Percentiles rank a stretch among this genome's conserved stretches.
Conservation (phyloP, 805 yeast genomes). For the Monosporozyma aerobia region DNA sequence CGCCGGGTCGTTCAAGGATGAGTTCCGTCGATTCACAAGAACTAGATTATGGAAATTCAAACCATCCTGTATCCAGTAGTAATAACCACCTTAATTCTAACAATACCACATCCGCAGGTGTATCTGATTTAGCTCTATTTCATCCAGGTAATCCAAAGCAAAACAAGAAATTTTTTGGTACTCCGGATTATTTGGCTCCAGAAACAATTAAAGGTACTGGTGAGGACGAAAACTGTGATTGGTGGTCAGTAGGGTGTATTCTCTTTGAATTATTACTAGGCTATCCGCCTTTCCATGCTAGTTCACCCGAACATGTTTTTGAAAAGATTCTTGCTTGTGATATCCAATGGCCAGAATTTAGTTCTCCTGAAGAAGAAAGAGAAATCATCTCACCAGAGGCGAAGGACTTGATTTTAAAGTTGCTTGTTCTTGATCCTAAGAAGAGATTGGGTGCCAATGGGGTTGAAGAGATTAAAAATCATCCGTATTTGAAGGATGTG, state of each 20-base stretch:
- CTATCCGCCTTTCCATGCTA: slow-evolving; percentile 88
- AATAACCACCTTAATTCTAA: neutral
- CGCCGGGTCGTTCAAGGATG: slow-evolving; percentile 2
- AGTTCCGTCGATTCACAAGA: neutral
- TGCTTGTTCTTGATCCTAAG: slow-evolving; percentile 56
- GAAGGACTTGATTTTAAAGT: slow-evolving; percentile 55
- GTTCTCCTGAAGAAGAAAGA: slow-evolving; percentile 42
- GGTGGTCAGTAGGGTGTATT: slow-evolving; percentile 99
- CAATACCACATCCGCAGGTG: neutral
- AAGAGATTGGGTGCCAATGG: slow-evolving; percentile 72
- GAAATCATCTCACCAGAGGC: slow-evolving; percentile 56
- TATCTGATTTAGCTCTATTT: slow-evolving; percentile 50
- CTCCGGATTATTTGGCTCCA: slow-evolving; percentile 96
- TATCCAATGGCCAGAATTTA: slow-evolving; percentile 76
- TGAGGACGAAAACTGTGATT: slow-evolving; percentile 57
- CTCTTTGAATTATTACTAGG: slow-evolving; percentile 88
- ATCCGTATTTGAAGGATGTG: slow-evolving; percentile 64
- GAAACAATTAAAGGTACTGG: slow-evolving; percentile 82
- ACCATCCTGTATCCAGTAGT: neutral
- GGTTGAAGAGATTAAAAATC: slow-evolving; percentile 66
- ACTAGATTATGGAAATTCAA: neutral
- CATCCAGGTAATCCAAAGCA: slow-evolving; percentile 56
- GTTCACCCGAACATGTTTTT: slow-evolving; percentile 71
- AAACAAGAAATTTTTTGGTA: slow-evolving; percentile 74
- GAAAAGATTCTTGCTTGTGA: slow-evolving; percentile 63